Conservation (phyloP, 345 rosid species). For the Gossypium herbaceum region DNA sequence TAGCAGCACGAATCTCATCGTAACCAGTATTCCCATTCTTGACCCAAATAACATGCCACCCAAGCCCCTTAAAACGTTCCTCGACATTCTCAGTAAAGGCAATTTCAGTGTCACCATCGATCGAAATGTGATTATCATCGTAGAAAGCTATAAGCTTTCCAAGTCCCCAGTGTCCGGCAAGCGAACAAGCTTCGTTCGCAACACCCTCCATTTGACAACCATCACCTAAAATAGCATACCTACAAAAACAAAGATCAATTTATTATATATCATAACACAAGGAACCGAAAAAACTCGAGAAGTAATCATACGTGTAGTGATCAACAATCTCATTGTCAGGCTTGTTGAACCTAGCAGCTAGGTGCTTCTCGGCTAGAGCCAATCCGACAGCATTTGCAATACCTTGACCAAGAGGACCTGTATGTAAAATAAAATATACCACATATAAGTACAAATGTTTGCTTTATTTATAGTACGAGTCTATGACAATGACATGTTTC, state of each 20-base stretch:
- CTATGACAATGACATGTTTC: background rate
- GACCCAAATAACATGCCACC: constrained; percentile 99
- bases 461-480: background rate
- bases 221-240: constrained; percentile 82
- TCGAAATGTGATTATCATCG: constrained; percentile 96
- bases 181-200: constrained; percentile 82
- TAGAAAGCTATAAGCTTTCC: constrained; percentile 29
- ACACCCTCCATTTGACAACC: constrained; percentile 99
- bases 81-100: constrained; percentile 92
- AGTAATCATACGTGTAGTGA: constrained; percentile 66
- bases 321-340: constrained; percentile 64
- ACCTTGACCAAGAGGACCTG: constrained; percentile 93
- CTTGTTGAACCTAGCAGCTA: constrained; percentile 80
- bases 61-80: constrained; percentile 85
- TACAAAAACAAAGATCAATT: constrained; percentile 21
- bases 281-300: constrained; percentile 12
- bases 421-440: constrained; percentile 10
- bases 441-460: background rate
- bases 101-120: constrained; percentile 95
- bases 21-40: constrained; percentile 97
- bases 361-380: constrained; percentile 79
- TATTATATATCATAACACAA: constrained; percentile 22
- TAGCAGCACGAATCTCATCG: constrained; percentile 95
- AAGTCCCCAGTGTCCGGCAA: constrained; percentile 98
- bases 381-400: constrained; percentile 82